Conservation (phyloP, 257 asterid genomes). For the Solanum gandarillasii region DNA sequence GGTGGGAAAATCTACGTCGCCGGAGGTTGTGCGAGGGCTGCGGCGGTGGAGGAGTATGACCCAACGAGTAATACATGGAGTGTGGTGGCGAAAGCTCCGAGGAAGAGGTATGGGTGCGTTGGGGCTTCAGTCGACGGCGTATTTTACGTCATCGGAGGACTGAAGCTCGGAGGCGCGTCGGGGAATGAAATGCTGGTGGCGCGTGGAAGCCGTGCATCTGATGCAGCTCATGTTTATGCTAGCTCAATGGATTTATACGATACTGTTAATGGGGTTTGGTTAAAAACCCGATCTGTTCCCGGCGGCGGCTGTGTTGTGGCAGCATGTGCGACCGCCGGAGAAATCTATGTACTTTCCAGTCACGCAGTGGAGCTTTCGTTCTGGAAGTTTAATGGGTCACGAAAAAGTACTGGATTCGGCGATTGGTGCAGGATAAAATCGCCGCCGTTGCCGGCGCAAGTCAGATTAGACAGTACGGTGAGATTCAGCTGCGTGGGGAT, state of each 20-base stretch:
- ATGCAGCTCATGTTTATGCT: slow-evolving; percentile 49
- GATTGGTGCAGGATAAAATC: slow-evolving; percentile 63
- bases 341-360: slow-evolving; percentile 53
- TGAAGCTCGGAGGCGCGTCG: slow-evolving; percentile 38
- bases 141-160: slow-evolving; percentile 63
- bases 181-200: slow-evolving; percentile 9
- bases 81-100: slow-evolving; percentile 46
- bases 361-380: slow-evolving; percentile 89
- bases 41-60: slow-evolving; percentile 75
- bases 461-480: slow-evolving; percentile 68
- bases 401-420: slow-evolving; percentile 35
- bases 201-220: slow-evolving; percentile 26
- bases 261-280: slow-evolving; percentile 53
- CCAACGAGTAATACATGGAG: slow-evolving; percentile 55
- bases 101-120: slow-evolving; percentile 68
- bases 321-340: slow-evolving; percentile 48
- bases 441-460: slow-evolving; percentile 86
- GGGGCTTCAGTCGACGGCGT: slow-evolving; percentile 73
- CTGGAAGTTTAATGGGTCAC: slow-evolving; percentile 53
- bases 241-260: slow-evolving; percentile 82
- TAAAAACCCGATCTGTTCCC: slow-evolving; percentile 57
- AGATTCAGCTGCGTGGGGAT: slow-evolving; percentile 69
- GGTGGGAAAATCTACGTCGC: slow-evolving; percentile 58
- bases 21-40: slow-evolving; percentile 54
- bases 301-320: slow-evolving; percentile 92